Conservation (phyloP, 2,329 filamentous ascomycete species). For the Catunica adiposa region DNA sequence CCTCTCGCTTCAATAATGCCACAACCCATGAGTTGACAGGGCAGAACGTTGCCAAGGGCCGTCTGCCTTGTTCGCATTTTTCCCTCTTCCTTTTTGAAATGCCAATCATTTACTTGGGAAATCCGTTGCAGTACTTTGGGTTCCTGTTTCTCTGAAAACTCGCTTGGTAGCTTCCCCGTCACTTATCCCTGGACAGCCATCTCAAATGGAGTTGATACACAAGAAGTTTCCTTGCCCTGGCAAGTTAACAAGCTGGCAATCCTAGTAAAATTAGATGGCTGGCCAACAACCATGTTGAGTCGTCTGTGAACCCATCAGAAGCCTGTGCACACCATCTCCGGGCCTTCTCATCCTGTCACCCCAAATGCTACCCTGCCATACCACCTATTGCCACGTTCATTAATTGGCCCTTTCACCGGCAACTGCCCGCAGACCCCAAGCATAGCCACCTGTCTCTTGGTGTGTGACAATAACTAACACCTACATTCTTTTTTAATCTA, state of each 20-base stretch:
- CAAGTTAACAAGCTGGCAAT: too few relatives aligned
- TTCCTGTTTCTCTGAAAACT: background rate
- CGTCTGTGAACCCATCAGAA: slow-evolving; percentile 1
- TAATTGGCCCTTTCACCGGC: background rate
- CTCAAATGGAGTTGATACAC: too few relatives aligned
- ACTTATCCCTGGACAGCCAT: background rate
- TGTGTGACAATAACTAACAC: slow-evolving; percentile 4
- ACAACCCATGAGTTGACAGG: background rate
- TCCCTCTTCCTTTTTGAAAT: background rate
- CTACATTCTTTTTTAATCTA: background rate
- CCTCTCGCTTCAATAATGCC: background rate
- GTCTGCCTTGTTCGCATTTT: too few relatives aligned
- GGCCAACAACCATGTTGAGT: background rate
- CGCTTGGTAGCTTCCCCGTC: background rate
- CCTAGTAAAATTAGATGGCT: background rate
- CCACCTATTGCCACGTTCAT: background rate
- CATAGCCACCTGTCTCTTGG: background rate
- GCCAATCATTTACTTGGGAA: background rate
- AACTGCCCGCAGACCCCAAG: background rate
- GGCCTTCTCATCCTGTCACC: background rate
- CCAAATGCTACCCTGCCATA: background rate
- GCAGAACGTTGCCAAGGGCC: background rate
- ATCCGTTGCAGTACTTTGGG: background rate
- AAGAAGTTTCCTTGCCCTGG: background rate
- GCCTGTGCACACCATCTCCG: slow-evolving; percentile 1